Conservation (phyloP, 2,329 filamentous ascomycete genomes). For the Claviceps humidiphila region DNA sequence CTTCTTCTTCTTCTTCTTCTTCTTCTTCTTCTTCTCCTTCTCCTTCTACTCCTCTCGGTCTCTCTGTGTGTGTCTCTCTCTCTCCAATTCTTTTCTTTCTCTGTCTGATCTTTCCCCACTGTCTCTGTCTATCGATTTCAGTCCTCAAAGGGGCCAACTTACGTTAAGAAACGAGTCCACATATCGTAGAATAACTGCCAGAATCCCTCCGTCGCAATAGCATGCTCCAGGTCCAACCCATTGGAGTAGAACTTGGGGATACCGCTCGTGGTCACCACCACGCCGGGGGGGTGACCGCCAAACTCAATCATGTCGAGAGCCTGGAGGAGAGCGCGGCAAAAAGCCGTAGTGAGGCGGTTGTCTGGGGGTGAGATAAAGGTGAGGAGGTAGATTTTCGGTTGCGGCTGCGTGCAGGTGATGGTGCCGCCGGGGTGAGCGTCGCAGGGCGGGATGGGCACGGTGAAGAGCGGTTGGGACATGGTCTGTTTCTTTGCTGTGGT, state of each 20-base stretch:
- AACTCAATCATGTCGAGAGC: slow-evolving; percentile 66
- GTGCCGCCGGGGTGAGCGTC: slow-evolving; percentile 37
- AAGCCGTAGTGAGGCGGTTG: slow-evolving; percentile 59
- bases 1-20: background rate
- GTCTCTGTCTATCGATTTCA: background rate
- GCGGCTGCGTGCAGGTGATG: slow-evolving; percentile 49
- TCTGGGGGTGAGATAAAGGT: slow-evolving; percentile 60
- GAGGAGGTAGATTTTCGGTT: slow-evolving; percentile 53
- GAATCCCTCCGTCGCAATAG: slow-evolving; percentile 46
- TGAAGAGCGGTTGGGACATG: slow-evolving; percentile 13
- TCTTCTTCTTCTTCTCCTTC: background rate
- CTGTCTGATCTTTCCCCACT: background rate
- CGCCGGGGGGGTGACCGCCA: slow-evolving; percentile 48
- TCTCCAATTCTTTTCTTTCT: background rate
- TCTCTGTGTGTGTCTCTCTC: background rate
- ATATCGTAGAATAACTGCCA: slow-evolving; percentile 50
- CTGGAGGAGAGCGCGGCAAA: slow-evolving; percentile 53
- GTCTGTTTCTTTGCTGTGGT: background rate
- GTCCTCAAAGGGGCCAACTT: background rate
- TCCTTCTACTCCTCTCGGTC: background rate
- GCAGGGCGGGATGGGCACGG: slow-evolving; percentile 40
- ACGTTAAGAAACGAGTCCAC: slow-evolving; percentile 43
- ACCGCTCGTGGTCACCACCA: slow-evolving; percentile 62
- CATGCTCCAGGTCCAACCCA: slow-evolving; percentile 63
- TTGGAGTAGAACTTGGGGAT: slow-evolving; percentile 75